Evolutionary conservation across 2,329 filamentous ascomycete genomes (phyloP).

Genomic region (Trichoderma lentiforme): DNA sequence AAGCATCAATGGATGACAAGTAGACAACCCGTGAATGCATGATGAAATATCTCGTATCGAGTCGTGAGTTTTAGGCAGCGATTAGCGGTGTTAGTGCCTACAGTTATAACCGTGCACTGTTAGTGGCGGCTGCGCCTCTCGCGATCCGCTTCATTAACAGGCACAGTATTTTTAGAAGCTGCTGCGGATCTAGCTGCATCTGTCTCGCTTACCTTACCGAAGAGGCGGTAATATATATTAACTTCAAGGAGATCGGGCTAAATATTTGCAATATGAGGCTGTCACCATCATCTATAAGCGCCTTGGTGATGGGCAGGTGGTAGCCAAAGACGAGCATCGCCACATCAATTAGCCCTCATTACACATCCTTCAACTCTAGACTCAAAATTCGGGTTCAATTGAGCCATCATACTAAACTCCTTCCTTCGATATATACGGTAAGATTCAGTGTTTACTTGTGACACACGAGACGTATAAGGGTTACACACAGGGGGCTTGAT

Average conservation of each 20-base stretch:
- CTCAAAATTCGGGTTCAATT: background rate
- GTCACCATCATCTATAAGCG: background rate
- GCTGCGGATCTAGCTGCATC: background rate
- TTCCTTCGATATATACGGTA: background rate
- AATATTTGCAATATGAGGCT: background rate
- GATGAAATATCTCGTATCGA: background rate
- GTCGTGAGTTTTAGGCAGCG: background rate
- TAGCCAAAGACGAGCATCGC: background rate
- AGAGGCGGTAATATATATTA: background rate
- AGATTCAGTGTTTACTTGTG: background rate
- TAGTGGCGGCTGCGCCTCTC: background rate
- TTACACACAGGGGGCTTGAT: background rate
- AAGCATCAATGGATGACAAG: background rate
- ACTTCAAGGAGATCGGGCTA: background rate
- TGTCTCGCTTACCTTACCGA: background rate
- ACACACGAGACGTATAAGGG: background rate
- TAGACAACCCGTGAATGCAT: background rate
- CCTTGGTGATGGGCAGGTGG: background rate
- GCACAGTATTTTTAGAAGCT: slow-evolving; percentile 2
- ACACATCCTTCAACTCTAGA: background rate
- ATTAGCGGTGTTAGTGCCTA: background rate
- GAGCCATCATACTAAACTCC: background rate
- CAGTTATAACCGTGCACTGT: background rate
- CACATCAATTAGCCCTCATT: background rate
- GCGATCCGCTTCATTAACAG: slow-evolving; percentile 1